A percentile compares a stretch with the other conserved stretches of the same genome.
Conservation (phyloP, 2,329 filamentous ascomycete species). For the Cladosporium sp. region DNA sequence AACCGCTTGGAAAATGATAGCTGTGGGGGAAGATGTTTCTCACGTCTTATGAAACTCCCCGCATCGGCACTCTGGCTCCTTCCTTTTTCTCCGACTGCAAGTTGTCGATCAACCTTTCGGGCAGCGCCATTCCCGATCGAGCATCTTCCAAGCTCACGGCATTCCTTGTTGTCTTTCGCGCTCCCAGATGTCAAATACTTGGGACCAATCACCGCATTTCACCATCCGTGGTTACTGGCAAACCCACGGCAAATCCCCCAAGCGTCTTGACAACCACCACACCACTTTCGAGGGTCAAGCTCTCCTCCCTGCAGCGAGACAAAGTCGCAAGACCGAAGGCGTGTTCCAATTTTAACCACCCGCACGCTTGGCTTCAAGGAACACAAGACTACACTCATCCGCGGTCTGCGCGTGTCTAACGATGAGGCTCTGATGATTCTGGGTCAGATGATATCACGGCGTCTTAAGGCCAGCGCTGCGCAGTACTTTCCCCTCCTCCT, state of each 20-base stretch:
- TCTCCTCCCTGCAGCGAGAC: conserved; percentile 1
- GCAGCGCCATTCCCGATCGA: background rate
- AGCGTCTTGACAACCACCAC: background rate
- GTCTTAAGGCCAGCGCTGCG: background rate
- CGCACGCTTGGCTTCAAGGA: conserved; percentile 1
- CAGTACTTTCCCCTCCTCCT: background rate
- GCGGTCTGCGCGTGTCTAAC: background rate
- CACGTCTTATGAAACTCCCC: background rate
- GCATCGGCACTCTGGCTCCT: background rate
- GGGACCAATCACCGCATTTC: background rate
- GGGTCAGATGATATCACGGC: background rate
- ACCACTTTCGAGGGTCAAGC: background rate
- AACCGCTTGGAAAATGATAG: too few relatives aligned
- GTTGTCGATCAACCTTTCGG: conserved; percentile 8
- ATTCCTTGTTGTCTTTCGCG: conserved; percentile 11
- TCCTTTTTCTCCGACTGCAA: conserved; percentile 9
- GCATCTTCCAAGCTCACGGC: conserved; percentile 16
- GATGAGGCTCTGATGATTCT: background rate
- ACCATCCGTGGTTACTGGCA: conserved; percentile 10
- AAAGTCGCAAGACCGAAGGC: background rate
- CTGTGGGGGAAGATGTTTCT: background rate
- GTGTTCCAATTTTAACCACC: background rate
- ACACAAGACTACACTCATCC: background rate
- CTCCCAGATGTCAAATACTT: conserved; percentile 16
- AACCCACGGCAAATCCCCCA: conserved; percentile 7